Percentiles rank a stretch among this genome's conserved stretches.
Evolutionary conservation across 495 filamentous ascomycete genomes (phyloP).

Genomic region (Rhypophila decipiens): DNA sequence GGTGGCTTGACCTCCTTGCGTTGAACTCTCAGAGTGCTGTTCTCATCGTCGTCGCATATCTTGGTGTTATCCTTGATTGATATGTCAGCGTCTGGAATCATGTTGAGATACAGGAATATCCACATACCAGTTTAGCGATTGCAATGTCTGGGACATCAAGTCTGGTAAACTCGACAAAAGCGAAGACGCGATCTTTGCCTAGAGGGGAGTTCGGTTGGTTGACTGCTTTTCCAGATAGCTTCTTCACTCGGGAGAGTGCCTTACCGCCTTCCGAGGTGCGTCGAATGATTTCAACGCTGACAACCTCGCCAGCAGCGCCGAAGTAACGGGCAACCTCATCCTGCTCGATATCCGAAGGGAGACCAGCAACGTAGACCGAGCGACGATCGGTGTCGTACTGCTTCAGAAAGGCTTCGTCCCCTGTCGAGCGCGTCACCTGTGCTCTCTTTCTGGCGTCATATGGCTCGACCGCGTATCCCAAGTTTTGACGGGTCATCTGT

Average conservation of each 20-base stretch:
- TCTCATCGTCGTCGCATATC: conserved; percentile 8
- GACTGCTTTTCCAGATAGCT: background rate
- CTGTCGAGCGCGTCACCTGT: conserved; percentile 11
- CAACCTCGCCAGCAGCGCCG: conserved; percentile 32
- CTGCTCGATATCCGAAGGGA: conserved; percentile 35
- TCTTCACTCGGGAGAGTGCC: no score
- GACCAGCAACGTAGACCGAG: conserved; percentile 46
- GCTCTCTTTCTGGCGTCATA: conserved; percentile 29
- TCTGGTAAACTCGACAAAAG: conserved; percentile 45
- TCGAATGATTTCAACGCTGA: conserved; percentile 36
- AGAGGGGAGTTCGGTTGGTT: conserved; percentile 10
- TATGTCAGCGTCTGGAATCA: conserved; percentile 5
- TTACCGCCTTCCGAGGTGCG: no score
- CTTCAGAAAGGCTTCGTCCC: conserved; percentile 27
- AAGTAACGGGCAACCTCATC: conserved; percentile 33
- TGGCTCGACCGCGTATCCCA: conserved; percentile 20
- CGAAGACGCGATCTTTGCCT: conserved; percentile 33
- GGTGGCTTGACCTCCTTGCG: conserved; percentile 10
- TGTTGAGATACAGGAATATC: background rate
- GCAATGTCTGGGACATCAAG: conserved; percentile 32
- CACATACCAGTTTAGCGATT: conserved; percentile 20
- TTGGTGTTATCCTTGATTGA: background rate
- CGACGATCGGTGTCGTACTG: conserved; percentile 42
- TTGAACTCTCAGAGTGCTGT: no score
- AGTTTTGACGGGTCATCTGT: conserved; percentile 23